Conservation (phyloP, 2,329 filamentous ascomycete species). For the Gremmenia infestans region DNA sequence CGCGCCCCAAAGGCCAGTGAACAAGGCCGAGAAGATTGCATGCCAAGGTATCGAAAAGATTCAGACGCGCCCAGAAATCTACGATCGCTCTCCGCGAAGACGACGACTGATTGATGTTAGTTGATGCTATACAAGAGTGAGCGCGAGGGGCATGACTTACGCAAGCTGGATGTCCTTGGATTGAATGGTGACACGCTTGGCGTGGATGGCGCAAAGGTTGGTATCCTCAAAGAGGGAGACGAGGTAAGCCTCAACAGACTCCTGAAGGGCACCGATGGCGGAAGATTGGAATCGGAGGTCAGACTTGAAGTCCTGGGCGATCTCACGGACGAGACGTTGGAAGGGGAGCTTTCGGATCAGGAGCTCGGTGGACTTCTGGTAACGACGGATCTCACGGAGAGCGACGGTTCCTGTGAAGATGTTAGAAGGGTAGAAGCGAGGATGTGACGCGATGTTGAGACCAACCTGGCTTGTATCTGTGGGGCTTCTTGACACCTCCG, state of each 20-base stretch:
- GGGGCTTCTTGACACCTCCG: slow-evolving; percentile 95
- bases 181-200: slow-evolving; percentile 98
- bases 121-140: slow-evolving; percentile 15
- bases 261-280: slow-evolving; percentile 93
- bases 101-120: slow-evolving; percentile 58
- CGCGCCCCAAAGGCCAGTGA: slow-evolving; percentile 4
- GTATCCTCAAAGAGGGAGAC: slow-evolving; percentile 98
- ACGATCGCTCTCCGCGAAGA: slow-evolving; percentile 90
- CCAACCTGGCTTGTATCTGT: slow-evolving; percentile 77
- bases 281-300: slow-evolving; percentile 97
- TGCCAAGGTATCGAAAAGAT: slow-evolving; percentile 5
- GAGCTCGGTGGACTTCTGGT: slow-evolving; percentile 96
- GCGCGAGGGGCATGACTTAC: background rate
- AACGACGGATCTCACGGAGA: slow-evolving; percentile 96
- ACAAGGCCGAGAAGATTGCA: slow-evolving; percentile 10
- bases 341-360: slow-evolving; percentile 97
- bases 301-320: slow-evolving; percentile 92
- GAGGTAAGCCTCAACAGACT: slow-evolving; percentile 98
- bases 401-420: slow-evolving; percentile 66
- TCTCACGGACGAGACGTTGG: slow-evolving; percentile 95
- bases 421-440: background rate
- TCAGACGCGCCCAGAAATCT: slow-evolving; percentile 34
- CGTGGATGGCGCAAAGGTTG: slow-evolving; percentile 97
- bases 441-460: slow-evolving; percentile 17
- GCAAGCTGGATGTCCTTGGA: slow-evolving; percentile 26